phyloP scores from a whole-genome alignment of 352 stramenopile genomes.

The Pythium plurisporium region DNA sequence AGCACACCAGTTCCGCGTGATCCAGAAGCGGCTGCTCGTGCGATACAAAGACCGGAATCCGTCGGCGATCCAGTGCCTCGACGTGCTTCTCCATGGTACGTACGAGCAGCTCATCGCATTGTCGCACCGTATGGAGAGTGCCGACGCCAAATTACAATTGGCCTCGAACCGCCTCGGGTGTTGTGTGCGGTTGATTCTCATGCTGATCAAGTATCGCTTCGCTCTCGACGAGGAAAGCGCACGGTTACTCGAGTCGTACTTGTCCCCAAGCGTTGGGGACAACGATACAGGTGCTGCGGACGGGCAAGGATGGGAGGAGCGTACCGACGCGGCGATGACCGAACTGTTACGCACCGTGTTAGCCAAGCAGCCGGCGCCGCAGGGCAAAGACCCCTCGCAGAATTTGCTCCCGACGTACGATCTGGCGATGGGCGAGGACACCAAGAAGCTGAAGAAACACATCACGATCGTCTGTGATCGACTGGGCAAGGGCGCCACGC shows the following conservation, averaged over 20 bases:
- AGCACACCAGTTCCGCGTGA: conserved; percentile 83
- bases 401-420: conserved; percentile 30
- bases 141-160: conserved; percentile 44
- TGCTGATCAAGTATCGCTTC: conserved; percentile 84
- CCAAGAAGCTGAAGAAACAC: conserved; percentile 88
- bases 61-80: conserved; percentile 68
- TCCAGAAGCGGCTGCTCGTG: conserved; percentile 88
- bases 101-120: conserved; percentile 79
- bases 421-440: conserved; percentile 70
- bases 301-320: conserved; percentile 86
- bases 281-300: conserved; percentile 38
- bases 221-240: conserved; percentile 61
- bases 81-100: conserved; percentile 83
- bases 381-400: conserved; percentile 16
- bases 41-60: conserved; percentile 89
- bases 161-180: conserved; percentile 65
- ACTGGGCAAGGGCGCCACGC: conserved; percentile 71
- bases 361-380: conserved; percentile 43
- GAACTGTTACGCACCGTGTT: conserved; percentile 80
- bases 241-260: conserved; percentile 49
- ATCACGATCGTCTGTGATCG: conserved; percentile 89
- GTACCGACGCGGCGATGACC: conserved; percentile 76
- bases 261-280: conserved; percentile 62
- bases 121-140: conserved; percentile 63
- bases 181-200: conserved; percentile 70